Base-by-base conservation (phyloP, 768 basidiomycete genomes). In the Udeniomyces megalosporus region DNA sequence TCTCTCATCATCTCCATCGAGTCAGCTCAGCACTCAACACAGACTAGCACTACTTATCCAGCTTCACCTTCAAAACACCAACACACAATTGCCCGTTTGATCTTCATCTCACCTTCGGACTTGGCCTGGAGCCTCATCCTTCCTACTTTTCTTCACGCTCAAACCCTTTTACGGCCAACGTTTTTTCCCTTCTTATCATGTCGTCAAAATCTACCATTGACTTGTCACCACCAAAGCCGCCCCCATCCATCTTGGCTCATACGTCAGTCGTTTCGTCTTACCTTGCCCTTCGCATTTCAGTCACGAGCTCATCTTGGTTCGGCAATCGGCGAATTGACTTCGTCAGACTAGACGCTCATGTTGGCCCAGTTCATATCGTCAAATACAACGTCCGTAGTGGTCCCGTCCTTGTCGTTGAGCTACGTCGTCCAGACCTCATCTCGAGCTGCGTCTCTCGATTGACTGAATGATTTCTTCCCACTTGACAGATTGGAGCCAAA, bases 341-440 rank as follows among this genome's bases (percentile, higher is more conserved):
- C 8, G n/a, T n/a, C 63, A 72, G 72, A 1, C 68, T 76, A 34
- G 62, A 68, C 34, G 61, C 60, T 20, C 74, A 75, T 66, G 66
- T 67, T 32, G 95, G 91, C 0, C 79, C 91, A 0, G 86, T 95
- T 0, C 87, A 97, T 70, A 84, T 89, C 58, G 87, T 83, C n/a
- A 80, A 86, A 32, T 97, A 93, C 71, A 86, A 93, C 49, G 86
- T 62, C n/a, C 20, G 45, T 35, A n/a, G n/a, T n/a, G n/a, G n/a
- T n/a, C n/a, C n/a, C n/a, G n/a, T n/a, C n/a, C 20, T 46, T 22
- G 48, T 29, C 48, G n/a, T n/a, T 50, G n/a, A n/a, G 11, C 22
- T 22, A 35, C 7, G 24, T 2, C 10, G 2, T 7, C 46, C 12
- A 20, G 49, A 24, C 26, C 24, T 29, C 31, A 28, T 35, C 11